Evolutionary conservation across 345 rosid species (phyloP).

Genomic region (Balakata baccata): DNA sequence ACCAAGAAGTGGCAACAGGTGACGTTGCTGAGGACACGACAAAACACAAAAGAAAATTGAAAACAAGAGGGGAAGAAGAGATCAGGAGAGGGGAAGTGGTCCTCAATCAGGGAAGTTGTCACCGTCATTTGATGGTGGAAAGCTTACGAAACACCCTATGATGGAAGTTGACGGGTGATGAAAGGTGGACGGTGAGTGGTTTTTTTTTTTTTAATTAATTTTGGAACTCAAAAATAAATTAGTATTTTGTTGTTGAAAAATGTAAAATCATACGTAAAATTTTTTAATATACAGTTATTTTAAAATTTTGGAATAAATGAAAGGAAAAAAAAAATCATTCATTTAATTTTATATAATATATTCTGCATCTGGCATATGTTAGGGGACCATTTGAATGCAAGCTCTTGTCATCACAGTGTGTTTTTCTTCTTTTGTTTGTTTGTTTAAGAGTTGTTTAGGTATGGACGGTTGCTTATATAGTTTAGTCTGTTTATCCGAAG

Average conservation of each 20-base stretch:
- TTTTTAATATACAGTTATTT: no score
- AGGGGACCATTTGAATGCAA: no score
- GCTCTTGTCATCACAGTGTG: no score
- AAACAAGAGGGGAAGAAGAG: not conserved
- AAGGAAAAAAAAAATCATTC: no score
- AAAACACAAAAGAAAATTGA: not conserved
- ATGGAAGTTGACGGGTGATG: slow-evolving; percentile 31
- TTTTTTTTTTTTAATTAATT: not conserved
- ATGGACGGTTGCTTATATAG: slow-evolving; percentile 19
- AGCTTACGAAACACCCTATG: slow-evolving; percentile 33
- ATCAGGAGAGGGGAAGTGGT: slow-evolving; percentile 19
- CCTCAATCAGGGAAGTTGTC: slow-evolving; percentile 29
- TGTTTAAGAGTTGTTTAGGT: not conserved
- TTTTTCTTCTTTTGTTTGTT: no score
- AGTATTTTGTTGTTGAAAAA: not conserved
- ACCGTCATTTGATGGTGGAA: slow-evolving; percentile 32
- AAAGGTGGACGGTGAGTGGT: slow-evolving; percentile 37
- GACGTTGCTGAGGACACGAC: slow-evolving; percentile 35
- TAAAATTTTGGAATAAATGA: no score
- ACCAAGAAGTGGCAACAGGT: slow-evolving; percentile 8
- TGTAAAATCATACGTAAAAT: no score
- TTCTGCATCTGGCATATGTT: not conserved
- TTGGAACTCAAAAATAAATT: no score
- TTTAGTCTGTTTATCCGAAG: not conserved
- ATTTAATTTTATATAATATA: no score